Evolutionary conservation across 1,284 basidiomycete species (phyloP).

Genomic region (Bjerkandera adusta): DNA sequence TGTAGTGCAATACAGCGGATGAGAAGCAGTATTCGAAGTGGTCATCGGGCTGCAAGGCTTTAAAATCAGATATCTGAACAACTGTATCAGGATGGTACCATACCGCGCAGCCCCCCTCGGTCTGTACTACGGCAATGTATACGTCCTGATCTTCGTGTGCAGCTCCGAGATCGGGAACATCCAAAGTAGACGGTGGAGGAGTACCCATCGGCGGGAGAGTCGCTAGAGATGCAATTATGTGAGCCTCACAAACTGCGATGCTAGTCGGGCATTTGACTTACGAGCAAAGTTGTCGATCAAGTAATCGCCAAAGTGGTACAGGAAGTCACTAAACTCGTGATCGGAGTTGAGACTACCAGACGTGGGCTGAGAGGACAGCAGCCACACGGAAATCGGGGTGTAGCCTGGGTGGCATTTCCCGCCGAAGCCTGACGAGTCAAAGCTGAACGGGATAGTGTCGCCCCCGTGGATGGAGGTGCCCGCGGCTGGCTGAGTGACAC

Average conservation of each 20-base stretch:
- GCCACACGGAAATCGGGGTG: slow-evolving; percentile 5
- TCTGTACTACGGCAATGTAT: slow-evolving; percentile 5
- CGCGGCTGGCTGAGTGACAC: slow-evolving; percentile 3
- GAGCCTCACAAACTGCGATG: too few relatives aligned
- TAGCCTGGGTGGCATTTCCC: slow-evolving; percentile 9
- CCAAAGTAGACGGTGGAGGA: slow-evolving; percentile 7
- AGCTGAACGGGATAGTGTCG: slow-evolving; percentile 2
- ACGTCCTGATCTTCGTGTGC: not conserved
- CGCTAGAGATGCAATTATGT: not conserved
- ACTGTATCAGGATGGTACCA: too few relatives aligned
- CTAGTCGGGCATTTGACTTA: too few relatives aligned
- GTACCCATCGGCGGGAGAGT: slow-evolving; percentile 5
- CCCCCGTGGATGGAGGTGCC: slow-evolving; percentile 1
- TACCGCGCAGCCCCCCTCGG: slow-evolving; percentile 4
- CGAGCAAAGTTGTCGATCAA: too few relatives aligned
- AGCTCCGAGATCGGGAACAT: not conserved
- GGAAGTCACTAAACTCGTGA: not conserved
- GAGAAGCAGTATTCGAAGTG: too few relatives aligned
- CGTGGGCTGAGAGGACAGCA: not conserved
- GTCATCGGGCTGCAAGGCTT: too few relatives aligned
- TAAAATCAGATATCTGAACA: too few relatives aligned
- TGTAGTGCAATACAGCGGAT: too few relatives aligned
- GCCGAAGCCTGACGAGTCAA: slow-evolving; percentile 4
- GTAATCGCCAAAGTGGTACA: slow-evolving; percentile 8
- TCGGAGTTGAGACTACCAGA: slow-evolving; percentile 1